phyloP scores from a whole-genome alignment of 2,329 filamentous ascomycete genomes.

The Paradendryphiella salina region DNA sequence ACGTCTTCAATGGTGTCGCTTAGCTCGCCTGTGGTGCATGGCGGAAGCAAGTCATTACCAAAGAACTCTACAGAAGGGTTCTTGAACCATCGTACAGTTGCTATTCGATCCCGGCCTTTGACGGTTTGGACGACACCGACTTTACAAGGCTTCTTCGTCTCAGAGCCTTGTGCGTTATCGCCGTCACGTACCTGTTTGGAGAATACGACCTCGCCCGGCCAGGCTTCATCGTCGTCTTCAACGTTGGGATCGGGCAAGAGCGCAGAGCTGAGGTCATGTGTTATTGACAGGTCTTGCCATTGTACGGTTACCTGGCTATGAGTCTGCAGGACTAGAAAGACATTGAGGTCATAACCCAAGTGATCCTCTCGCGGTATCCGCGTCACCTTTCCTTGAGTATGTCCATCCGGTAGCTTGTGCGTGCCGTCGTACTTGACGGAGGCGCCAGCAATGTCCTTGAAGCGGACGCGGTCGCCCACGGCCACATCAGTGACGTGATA shows the following conservation, averaged over 20 bases:
- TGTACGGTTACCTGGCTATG: constrained; percentile 57
- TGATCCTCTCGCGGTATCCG: constrained; percentile 53
- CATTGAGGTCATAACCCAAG: constrained; percentile 62
- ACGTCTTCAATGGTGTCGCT: constrained; percentile 53
- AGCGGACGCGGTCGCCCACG: constrained; percentile 57
- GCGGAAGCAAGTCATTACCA: constrained; percentile 47
- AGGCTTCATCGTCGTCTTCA: constrained; percentile 60
- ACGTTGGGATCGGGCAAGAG: constrained; percentile 56
- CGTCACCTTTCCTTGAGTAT: constrained; percentile 49
- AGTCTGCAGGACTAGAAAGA: constrained; percentile 57
- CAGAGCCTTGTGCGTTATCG: constrained; percentile 14
- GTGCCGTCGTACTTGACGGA: constrained; percentile 56
- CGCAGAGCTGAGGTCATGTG: constrained; percentile 51
- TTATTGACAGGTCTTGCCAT: constrained; percentile 62
- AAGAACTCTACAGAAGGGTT: constrained; percentile 40
- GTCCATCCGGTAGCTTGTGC: constrained; percentile 29
- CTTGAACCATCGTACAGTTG: constrained; percentile 59
- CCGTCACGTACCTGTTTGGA: constrained; percentile 47
- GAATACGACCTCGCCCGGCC: constrained; percentile 60
- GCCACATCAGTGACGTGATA: constrained; percentile 48
- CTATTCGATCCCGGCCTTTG: constrained; percentile 59
- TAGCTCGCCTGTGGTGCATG: constrained; percentile 51
- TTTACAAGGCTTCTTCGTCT: constrained; percentile 51
- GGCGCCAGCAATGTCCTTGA: constrained; percentile 57
- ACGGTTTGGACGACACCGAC: constrained; percentile 63